Conservation (phyloP, 1,284 basidiomycete species). For the Rhodotorula glutinis region DNA sequence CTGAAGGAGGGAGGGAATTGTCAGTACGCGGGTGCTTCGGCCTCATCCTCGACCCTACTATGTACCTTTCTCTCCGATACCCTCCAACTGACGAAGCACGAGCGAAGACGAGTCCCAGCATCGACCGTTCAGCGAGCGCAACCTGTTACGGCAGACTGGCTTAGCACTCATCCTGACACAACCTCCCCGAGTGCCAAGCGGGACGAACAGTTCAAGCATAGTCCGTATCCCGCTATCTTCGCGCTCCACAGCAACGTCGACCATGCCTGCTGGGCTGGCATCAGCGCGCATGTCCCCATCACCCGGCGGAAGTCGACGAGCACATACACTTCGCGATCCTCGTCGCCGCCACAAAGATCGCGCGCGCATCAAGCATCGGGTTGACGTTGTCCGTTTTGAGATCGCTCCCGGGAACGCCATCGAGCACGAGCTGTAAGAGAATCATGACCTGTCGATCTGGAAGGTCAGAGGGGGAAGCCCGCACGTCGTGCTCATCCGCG, state of each 20-base stretch:
- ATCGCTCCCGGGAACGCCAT: slow-evolving; percentile 28
- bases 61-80: slow-evolving; percentile 45
- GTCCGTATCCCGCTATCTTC: slow-evolving; percentile 31
- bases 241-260: slow-evolving; percentile 37
- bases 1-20: not conserved
- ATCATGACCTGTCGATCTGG: slow-evolving; percentile 20
- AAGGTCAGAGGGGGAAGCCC: not conserved
- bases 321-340: slow-evolving; percentile 37
- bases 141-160: slow-evolving; percentile 3
- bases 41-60: too few species aligned
- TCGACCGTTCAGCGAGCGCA: slow-evolving; percentile 45
- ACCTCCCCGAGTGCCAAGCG: too few species aligned
- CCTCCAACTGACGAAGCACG: slow-evolving; percentile 47
- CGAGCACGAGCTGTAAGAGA: slow-evolving; percentile 37
- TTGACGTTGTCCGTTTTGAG: slow-evolving; percentile 35
- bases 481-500: not conserved
- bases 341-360: slow-evolving; percentile 29
- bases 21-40: too few species aligned
- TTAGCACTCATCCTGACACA: too few species aligned
- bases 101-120: slow-evolving; percentile 47
- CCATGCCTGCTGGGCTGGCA: slow-evolving; percentile 14
- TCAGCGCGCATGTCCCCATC: not conserved
- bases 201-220: slow-evolving; percentile 38
- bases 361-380: slow-evolving; percentile 27
- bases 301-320: not conserved